phyloP scores from a whole-genome alignment of 345 rosid genomes.

The Clausena lansium region DNA sequence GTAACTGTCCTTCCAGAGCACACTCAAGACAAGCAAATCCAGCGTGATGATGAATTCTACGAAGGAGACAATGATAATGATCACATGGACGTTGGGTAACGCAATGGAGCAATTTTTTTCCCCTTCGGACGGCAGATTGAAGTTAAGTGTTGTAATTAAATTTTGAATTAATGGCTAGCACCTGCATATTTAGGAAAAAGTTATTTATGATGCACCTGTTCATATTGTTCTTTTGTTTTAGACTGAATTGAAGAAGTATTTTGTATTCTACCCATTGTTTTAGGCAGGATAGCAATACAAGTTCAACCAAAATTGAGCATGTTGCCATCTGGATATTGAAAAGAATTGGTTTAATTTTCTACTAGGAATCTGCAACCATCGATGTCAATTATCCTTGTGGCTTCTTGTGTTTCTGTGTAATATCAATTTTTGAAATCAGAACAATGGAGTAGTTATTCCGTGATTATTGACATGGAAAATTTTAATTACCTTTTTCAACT shows the following conservation, averaged over 20 bases:
- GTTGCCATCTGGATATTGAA: neutral
- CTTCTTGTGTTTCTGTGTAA: too few species aligned
- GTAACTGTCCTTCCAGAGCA: slow-evolving; percentile 55
- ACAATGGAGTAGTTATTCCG: too few species aligned
- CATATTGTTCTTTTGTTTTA: neutral
- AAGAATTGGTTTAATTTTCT: neutral
- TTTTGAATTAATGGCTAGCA: neutral
- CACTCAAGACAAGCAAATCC: slow-evolving; percentile 81
- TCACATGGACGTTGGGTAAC: slow-evolving; percentile 39
- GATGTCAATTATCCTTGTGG: too few species aligned
- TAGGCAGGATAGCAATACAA: neutral
- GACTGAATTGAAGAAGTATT: neutral
- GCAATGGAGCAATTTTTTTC: neutral
- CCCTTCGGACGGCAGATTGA: neutral
- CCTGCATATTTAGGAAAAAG: neutral
- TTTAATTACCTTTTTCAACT: too few species aligned
- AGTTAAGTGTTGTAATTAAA: neutral
- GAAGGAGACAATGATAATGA: slow-evolving; percentile 88
- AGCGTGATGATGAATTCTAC: slow-evolving; percentile 84
- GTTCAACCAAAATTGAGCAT: neutral
- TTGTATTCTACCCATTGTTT: neutral
- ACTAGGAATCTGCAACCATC: too few species aligned
- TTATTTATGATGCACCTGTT: neutral
- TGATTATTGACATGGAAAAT: too few species aligned
- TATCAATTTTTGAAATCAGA: too few species aligned